Evolutionary conservation across 768 basidiomycete genomes (phyloP).

Genomic region (Porphyrellus cyaneotinctus): DNA sequence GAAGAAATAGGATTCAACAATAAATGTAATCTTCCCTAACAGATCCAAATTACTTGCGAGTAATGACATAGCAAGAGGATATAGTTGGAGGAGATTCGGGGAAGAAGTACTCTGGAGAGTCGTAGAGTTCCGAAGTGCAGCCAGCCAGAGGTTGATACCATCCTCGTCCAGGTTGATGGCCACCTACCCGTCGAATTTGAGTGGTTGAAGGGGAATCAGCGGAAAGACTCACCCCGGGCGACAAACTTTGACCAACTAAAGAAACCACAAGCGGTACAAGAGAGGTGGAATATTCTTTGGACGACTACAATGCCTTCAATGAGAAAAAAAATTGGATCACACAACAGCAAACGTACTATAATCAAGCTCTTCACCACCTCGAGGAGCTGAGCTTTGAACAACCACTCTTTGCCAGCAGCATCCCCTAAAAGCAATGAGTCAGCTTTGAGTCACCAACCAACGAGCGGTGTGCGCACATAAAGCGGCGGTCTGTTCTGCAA

Average conservation of each 20-base stretch:
- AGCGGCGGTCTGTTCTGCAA: conserved; percentile 61
- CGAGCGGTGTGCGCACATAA: conserved; percentile 55
- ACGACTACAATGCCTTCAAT: conserved; percentile 45
- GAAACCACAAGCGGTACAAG: conserved; percentile 56
- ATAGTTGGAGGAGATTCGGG: conserved; percentile 56
- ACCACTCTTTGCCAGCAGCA: conserved; percentile 59
- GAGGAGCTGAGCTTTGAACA: conserved; percentile 69
- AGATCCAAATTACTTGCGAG: conserved; percentile 70
- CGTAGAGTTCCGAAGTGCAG: conserved; percentile 62
- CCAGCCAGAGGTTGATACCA: conserved; percentile 69
- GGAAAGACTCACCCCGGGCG: conserved; percentile 43
- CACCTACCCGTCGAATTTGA: conserved; percentile 40
- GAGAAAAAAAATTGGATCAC: not conserved
- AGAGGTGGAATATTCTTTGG: conserved; percentile 55
- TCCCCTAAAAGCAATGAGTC: conserved; percentile 48
- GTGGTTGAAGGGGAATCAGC: not conserved
- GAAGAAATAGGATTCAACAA: conserved; percentile 79
- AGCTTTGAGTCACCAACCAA: not conserved
- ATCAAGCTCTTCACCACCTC: conserved; percentile 67
- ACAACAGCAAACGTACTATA: conserved; percentile 42
- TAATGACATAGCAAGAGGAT: conserved; percentile 58
- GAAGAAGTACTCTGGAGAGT: conserved; percentile 46
- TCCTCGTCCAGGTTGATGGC: conserved; percentile 75
- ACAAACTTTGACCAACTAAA: conserved; percentile 61
- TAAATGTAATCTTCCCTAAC: conserved; percentile 58